Evolutionary conservation across 176 grass and related monocot genomes (phyloP).

Genomic region (Triticum monococcum): DNA sequence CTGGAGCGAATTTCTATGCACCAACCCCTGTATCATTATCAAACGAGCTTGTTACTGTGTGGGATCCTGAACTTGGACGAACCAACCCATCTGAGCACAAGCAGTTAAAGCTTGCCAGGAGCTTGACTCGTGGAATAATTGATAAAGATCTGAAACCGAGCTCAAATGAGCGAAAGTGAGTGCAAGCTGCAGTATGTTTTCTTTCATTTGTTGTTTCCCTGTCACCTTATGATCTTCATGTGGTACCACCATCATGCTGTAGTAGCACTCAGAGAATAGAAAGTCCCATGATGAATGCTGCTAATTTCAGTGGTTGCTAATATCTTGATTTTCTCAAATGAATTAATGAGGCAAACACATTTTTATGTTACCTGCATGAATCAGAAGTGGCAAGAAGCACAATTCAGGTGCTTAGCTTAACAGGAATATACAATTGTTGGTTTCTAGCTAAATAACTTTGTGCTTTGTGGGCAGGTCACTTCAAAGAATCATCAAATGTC

Average conservation of each 20-base stretch:
- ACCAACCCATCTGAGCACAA: slow-evolving; percentile 99
- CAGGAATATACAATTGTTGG: background rate
- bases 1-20: slow-evolving; percentile 80
- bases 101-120: slow-evolving; percentile 90
- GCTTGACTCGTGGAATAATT: slow-evolving; percentile 92
- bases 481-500: slow-evolving; percentile 85
- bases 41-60: slow-evolving; percentile 90
- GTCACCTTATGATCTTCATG: slow-evolving; percentile 17
- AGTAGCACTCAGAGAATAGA: background rate
- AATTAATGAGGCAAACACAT: slow-evolving; percentile 4
- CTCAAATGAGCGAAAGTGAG: slow-evolving; percentile 81
- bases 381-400: slow-evolving; percentile 10
- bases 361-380: slow-evolving; percentile 11
- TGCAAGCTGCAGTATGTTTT: slow-evolving; percentile 30
- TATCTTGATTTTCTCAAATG: background rate
- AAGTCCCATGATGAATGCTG: background rate
- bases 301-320: background rate
- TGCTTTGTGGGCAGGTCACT: slow-evolving; percentile 47
- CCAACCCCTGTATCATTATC: slow-evolving; percentile 66
- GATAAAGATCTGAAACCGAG: slow-evolving; percentile 98
- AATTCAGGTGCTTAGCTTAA: background rate
- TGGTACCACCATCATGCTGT: background rate
- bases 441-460: slow-evolving; percentile 22
- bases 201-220: background rate
- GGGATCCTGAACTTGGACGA: slow-evolving; percentile 89